These are phyloP conservation scores for Plasmodium fragile DNA, from an alignment of 169 alveolate genomes.

Conservation along the genomic window DNA sequence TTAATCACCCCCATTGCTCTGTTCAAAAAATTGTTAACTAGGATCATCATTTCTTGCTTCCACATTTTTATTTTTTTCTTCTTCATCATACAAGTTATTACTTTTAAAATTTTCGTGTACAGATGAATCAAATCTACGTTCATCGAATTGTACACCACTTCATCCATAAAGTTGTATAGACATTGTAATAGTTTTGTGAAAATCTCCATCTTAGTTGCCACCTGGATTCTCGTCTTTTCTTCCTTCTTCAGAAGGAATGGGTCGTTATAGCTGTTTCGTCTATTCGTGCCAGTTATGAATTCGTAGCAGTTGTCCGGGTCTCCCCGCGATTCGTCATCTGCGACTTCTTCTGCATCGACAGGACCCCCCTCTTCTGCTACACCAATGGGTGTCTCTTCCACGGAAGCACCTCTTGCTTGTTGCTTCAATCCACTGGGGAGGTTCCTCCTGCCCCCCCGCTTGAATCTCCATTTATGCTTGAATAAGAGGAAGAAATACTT, in stretches of 20 bases:
- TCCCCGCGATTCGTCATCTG: neutral
- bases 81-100: conserved; percentile 23
- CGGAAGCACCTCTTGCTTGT: neutral
- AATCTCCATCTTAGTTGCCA: conserved; percentile 24
- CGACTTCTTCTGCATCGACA: neutral
- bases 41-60: conserved; percentile 24
- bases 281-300: conserved; percentile 1
- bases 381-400: neutral
- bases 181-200: conserved; percentile 44
- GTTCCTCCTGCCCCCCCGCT: conserved; percentile 1
- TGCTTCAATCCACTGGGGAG: neutral
- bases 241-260: conserved; percentile 42
- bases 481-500: conserved; percentile 54
- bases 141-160: conserved; percentile 28
- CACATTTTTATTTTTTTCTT: conserved; percentile 19
- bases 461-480: conserved; percentile 15
- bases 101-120: conserved; percentile 44
- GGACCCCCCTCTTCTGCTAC: neutral
- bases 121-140: conserved; percentile 35
- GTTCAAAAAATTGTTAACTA: conserved; percentile 49
- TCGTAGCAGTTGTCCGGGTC: conserved; percentile 13
- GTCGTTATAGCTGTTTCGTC: conserved; percentile 16
- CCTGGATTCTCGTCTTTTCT: neutral
- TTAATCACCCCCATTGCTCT: conserved; percentile 22
- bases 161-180: conserved; percentile 59